Evolutionary conservation across 306 rosid genomes (phyloP).

Genomic region (Quercus bicolor): DNA sequence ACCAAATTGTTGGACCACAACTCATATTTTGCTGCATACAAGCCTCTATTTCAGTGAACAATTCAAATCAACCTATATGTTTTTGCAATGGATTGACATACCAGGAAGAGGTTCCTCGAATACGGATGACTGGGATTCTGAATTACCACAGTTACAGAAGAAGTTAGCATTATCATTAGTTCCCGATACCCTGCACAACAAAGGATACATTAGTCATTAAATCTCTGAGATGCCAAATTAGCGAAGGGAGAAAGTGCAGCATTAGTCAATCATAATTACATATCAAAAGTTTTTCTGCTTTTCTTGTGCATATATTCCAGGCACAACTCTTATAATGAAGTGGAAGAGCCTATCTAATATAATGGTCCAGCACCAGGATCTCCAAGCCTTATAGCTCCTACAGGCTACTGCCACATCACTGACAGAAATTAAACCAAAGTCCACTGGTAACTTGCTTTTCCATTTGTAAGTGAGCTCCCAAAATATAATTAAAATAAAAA

Average conservation of each 20-base stretch:
- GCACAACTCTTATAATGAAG: too few relatives aligned
- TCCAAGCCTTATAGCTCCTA: neutral
- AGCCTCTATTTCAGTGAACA: neutral
- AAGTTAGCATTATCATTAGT: constrained; percentile 39
- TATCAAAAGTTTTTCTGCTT: neutral
- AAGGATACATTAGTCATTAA: constrained; percentile 2
- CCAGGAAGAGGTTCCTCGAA: constrained; percentile 66
- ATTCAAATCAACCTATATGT: neutral
- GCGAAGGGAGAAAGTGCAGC: constrained; percentile 4
- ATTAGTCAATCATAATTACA: constrained; percentile 1
- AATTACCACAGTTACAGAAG: constrained; percentile 61
- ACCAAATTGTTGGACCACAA: constrained; percentile 9
- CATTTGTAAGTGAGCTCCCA: too few relatives aligned
- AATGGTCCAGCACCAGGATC: neutral
- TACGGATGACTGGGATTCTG: constrained; percentile 52
- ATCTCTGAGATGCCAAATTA: constrained; percentile 14
- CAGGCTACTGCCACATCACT: neutral
- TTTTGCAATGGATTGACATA: constrained; percentile 29
- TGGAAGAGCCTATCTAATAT: neutral
- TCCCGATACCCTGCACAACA: constrained; percentile 57
- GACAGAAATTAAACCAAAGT: neutral
- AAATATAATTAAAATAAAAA: too few relatives aligned
- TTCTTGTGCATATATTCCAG: too few relatives aligned
- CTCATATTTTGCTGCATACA: neutral
- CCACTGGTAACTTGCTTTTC: neutral